Percentiles rank a stretch among this genome's conserved stretches.
These are phyloP conservation scores for Claviceps sp. DNA, from an alignment of 2,329 filamentous ascomycete species.

Conservation along the genomic window DNA sequence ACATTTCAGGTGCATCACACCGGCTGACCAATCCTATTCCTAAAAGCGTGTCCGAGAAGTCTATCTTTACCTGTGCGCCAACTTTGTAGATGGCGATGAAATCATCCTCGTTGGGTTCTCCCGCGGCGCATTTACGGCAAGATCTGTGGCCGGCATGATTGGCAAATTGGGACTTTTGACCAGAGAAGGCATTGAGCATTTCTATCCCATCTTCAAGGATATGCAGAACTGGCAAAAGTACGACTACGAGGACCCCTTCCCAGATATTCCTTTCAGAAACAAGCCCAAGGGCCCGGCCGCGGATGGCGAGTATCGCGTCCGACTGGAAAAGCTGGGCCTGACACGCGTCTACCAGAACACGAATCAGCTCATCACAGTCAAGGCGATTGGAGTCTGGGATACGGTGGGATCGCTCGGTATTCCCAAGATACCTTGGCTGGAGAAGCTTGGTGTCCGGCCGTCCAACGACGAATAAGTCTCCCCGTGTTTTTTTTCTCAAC, in stretches of 20 bases:
- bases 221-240: conserved; percentile 38
- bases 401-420: conserved; percentile 31
- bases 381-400: conserved; percentile 34
- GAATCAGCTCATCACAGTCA: conserved; percentile 30
- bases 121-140: conserved; percentile 43
- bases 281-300: conserved; percentile 34
- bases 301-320: conserved; percentile 27
- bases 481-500: conserved; percentile 1
- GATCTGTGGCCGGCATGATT: conserved; percentile 42
- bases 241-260: conserved; percentile 33
- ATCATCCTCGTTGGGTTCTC: conserved; percentile 45
- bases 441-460: conserved; percentile 31
- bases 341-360: conserved; percentile 29
- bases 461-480: conserved; percentile 32
- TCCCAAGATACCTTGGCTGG: conserved; percentile 30
- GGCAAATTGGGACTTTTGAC: conserved; percentile 37
- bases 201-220: conserved; percentile 42
- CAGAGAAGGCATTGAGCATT: conserved; percentile 37
- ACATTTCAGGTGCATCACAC: background rate
- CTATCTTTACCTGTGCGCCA: conserved; percentile 48
- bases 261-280: conserved; percentile 29
- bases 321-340: conserved; percentile 28
- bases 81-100: conserved; percentile 45
- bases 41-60: conserved; percentile 42
- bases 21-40: background rate